Base-by-base conservation (phyloP, 805 yeast genomes). In the Dipodascus geniculatus region DNA sequence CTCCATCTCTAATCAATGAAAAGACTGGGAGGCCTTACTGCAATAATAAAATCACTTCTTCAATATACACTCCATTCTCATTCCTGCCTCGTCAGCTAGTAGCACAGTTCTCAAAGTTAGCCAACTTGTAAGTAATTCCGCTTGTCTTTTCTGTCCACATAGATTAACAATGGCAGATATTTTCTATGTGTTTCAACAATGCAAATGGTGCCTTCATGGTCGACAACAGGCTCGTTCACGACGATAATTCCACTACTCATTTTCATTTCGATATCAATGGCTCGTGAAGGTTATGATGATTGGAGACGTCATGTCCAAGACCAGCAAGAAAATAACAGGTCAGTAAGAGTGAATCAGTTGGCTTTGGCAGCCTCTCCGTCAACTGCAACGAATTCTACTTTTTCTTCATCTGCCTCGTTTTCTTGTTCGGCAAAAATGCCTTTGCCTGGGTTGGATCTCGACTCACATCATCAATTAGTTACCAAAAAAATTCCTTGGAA, bases 181-280 rank as follows among this genome's bases (percentile, higher is more conserved):
- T 93, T 93, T 69, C 71, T 93, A 77, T 74, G 82, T 2, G 93
- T 93, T 17, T 90, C 98, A 1, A 84, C 93, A 57, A 73, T 93
- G 73, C 99, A 93, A 66, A 83, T 91, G 90, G 83, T 93, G 49
- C 98, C 99, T 0, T 80, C 89, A 1, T 93, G 96, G 97, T 87
- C 96, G 1, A 88, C 99, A 3, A 93, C 99, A 0, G 99, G 98
- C 55, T 85, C 89, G 14, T 88, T 81, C 65, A 93, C 98, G 2
- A 93, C 99, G 1, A 91, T 93, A 60, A 76, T 90, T 42, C 98
- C 99, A 1, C 73, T 93, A 54, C 71, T 83, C 67, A 77, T 93
- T 3, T 93, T 93, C 67, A 87, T 93, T 70, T 74, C 87, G 3
- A 86, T 93, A 23, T 87, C 98, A 0, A 89, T 91, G 69, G 78